phyloP scores from a whole-genome alignment of 179 eudicot genomes.

The Corrigiola litoralis region DNA sequence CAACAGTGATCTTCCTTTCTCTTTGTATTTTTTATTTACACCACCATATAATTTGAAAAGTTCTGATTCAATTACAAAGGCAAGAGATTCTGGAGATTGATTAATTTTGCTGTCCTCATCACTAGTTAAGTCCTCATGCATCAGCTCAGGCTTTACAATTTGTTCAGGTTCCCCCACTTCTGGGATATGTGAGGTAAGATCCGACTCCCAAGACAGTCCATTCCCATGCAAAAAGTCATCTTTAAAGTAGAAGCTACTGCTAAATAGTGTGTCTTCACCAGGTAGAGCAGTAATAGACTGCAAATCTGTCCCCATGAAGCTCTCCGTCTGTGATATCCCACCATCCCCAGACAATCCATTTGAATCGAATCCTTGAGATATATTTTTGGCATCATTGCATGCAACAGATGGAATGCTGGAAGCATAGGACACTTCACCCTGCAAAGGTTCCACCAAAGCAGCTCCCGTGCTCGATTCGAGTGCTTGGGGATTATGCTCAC shows the following conservation, averaged over 20 bases:
- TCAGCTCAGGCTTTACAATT: slow-evolving; percentile 26
- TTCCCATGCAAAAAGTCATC: slow-evolving; percentile 95
- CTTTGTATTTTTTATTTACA: slow-evolving; percentile 92
- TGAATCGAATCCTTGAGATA: slow-evolving; percentile 19
- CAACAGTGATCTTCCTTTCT: slow-evolving; percentile 82
- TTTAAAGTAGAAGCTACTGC: slow-evolving; percentile 58
- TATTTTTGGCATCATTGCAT: slow-evolving; percentile 13
- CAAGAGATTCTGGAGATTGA: slow-evolving; percentile 56
- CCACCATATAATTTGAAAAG: slow-evolving; percentile 85
- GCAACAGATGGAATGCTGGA: slow-evolving; percentile 26
- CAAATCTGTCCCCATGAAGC: slow-evolving; percentile 36
- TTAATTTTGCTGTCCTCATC: slow-evolving; percentile 16
- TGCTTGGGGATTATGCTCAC: slow-evolving; percentile 26
- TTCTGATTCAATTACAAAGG: slow-evolving; percentile 66
- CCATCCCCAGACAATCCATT: slow-evolving; percentile 23
- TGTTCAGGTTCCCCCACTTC: slow-evolving; percentile 34
- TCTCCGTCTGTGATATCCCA: slow-evolving; percentile 33
- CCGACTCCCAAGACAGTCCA: slow-evolving; percentile 91
- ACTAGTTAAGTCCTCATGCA: slow-evolving; percentile 20
- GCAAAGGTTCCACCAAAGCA: slow-evolving; percentile 17
- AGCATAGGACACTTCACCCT: slow-evolving; percentile 19
- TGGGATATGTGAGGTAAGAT: slow-evolving; percentile 34
- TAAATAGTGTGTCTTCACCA: slow-evolving; percentile 54
- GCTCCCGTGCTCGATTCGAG: slow-evolving; percentile 14
- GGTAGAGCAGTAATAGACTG: slow-evolving; percentile 43